Evolutionary conservation across 768 basidiomycete genomes (phyloP).

Genomic region (Termitomyces sp.): DNA sequence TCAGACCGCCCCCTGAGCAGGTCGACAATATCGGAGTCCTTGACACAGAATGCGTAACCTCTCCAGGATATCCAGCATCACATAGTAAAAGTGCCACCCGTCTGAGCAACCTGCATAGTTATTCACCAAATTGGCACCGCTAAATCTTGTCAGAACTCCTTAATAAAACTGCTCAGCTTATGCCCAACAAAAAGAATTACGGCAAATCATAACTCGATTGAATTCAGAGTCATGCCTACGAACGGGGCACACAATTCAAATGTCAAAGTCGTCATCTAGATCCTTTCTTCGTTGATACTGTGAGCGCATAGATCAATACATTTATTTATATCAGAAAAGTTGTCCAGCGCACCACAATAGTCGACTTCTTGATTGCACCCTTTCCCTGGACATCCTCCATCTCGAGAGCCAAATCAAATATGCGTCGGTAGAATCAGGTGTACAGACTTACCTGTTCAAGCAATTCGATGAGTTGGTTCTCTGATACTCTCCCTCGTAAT

Average conservation of each 20-base stretch:
- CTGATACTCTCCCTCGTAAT: conserved; percentile 70
- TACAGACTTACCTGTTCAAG: conserved; percentile 70
- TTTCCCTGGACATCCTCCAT: conserved; percentile 54
- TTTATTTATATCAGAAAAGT: conserved; percentile 5
- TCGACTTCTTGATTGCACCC: conserved; percentile 48
- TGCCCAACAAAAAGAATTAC: neutral
- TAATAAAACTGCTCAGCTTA: neutral
- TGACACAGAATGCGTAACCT: conserved; percentile 4
- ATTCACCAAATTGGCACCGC: conserved; percentile 4
- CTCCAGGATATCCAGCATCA: conserved; percentile 4
- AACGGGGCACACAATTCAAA: conserved; percentile 22
- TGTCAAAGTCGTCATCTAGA: conserved; percentile 64
- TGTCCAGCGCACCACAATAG: conserved; percentile 46
- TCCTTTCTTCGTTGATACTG: conserved; percentile 68
- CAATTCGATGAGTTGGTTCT: conserved; percentile 79
- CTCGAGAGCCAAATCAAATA: conserved; percentile 26
- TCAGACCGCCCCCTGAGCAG: conserved; percentile 17
- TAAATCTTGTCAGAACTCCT: neutral
- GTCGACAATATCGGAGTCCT: neutral
- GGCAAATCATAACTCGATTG: neutral
- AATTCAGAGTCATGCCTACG: neutral
- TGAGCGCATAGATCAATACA: conserved; percentile 1
- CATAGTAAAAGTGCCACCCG: neutral
- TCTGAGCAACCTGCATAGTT: neutral
- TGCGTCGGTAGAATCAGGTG: conserved; percentile 19